Base-by-base conservation (phyloP, 441 rosid species). In the Capsella rubella region DNA sequence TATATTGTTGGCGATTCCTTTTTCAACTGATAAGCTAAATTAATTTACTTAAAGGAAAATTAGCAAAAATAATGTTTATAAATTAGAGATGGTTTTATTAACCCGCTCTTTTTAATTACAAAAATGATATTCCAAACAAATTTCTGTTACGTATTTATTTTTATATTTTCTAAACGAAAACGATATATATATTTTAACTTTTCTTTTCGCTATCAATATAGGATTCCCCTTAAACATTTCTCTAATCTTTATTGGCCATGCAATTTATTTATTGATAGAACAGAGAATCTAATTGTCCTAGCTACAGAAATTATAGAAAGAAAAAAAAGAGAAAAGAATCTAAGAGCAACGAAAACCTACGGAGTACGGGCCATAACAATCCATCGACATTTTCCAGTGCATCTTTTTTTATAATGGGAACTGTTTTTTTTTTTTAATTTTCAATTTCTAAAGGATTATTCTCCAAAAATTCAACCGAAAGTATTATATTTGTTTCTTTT, bases 321-420 rank as follows among this genome's bases (percentile, higher is more conserved):
- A 21, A 0, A 21, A 27, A 40, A 52, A 46, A 32, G 6, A 45
- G 3, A 18, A 50, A 47, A 28, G 78, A 73, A 73, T 66, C 16
- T 49, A 18, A 21, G 2, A 21, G n/a, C 53, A 57, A 66, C 10
- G 13, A 49, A 74, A 50, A 74, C 67, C 55, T 74, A 67, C 73
- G n/a, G n/a, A n/a, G n/a, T n/a, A n/a, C n/a, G 73, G 72, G 68
- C 78, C 73, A 74, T 51, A 74, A 21, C 25, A 21, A 67, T 58
- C 55, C 16, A 51, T 59, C 11, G 62, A 50, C 72, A 39, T 37
- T 57, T 21, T 49, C 53, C 10, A 46, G 54, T 74, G 78, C 47
- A 58, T 74, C 31, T 57, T 59, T 67, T 21, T 34, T 34, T 58
- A 16, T 59, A 67, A 42, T 42, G 53, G 49, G 60, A 32, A 67